phyloP scores from a whole-genome alignment of 768 basidiomycete species.

The Mycena latifolia region DNA sequence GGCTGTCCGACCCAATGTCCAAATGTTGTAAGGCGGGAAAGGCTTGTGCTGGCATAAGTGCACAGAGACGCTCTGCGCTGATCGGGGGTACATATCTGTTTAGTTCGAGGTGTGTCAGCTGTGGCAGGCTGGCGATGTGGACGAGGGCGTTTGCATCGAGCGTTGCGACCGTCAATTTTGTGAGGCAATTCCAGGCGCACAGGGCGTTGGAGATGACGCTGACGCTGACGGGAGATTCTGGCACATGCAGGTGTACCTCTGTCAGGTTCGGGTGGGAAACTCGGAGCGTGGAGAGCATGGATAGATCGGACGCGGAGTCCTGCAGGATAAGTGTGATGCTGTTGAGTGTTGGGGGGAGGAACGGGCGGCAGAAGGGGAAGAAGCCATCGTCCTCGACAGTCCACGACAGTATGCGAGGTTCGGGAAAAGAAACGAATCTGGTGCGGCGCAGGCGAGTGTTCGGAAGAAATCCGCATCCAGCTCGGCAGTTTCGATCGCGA shows the following conservation, averaged over 20 bases:
- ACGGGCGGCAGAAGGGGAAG: constrained; percentile 6
- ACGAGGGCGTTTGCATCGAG: not conserved
- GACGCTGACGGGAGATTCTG: not conserved
- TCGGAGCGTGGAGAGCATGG: not conserved
- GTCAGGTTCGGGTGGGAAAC: not conserved
- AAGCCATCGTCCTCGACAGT: not conserved
- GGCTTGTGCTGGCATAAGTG: not conserved
- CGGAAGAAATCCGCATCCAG: too few relatives aligned
- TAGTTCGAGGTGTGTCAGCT: not conserved
- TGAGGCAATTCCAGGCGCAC: not conserved
- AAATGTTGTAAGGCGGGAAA: not conserved
- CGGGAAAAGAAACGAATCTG: not conserved
- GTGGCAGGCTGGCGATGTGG: not conserved
- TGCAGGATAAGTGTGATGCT: not conserved
- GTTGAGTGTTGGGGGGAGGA: not conserved
- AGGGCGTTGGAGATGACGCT: not conserved
- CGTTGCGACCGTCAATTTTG: not conserved
- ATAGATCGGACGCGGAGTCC: not conserved
- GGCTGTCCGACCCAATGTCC: not conserved
- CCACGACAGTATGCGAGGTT: constrained; percentile 3
- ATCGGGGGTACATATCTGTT: not conserved
- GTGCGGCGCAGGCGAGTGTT: too few relatives aligned
- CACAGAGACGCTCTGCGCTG: not conserved
- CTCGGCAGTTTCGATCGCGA: too few relatives aligned
- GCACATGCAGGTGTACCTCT: not conserved